Conservation (phyloP, 2,329 filamentous ascomycete species). For the Trichoderma harzianum region DNA sequence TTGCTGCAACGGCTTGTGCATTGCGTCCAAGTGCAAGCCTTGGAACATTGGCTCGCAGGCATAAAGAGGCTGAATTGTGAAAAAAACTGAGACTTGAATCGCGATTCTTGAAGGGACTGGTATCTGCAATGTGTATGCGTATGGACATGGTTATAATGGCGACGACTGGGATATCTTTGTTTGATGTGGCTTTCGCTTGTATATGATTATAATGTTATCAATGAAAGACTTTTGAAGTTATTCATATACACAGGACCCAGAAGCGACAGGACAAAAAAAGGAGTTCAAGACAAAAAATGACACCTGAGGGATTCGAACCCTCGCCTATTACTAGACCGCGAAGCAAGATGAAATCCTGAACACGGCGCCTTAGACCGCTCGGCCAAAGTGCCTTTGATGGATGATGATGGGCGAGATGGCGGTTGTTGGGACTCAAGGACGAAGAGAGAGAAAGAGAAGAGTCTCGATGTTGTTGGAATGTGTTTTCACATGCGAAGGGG, state of each 20-base stretch:
- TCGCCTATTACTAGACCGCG: constrained; percentile 18
- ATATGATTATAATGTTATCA: background rate
- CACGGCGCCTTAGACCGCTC: constrained; percentile 16
- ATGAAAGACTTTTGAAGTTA: background rate
- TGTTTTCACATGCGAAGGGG: background rate
- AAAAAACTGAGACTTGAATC: background rate
- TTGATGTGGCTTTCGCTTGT: background rate
- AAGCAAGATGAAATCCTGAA: constrained; percentile 10
- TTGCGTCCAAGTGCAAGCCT: constrained; percentile 40
- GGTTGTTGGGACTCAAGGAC: background rate
- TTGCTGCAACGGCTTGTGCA: constrained; percentile 45
- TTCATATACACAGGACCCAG: background rate
- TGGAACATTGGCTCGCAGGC: constrained; percentile 27
- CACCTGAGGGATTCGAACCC: constrained; percentile 18
- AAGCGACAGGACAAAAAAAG: background rate
- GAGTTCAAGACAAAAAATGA: background rate
- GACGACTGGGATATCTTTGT: background rate
- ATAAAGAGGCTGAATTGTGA: background rate
- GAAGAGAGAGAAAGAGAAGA: background rate
- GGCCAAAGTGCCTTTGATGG: constrained; percentile 23
- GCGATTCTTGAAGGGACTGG: background rate
- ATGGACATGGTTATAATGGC: background rate
- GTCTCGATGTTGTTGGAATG: background rate
- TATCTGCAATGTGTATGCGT: background rate
- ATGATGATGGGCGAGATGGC: background rate